Evolutionary conservation across 345 rosid genomes (phyloP).

Genomic region (Euphorbia lathyris): DNA sequence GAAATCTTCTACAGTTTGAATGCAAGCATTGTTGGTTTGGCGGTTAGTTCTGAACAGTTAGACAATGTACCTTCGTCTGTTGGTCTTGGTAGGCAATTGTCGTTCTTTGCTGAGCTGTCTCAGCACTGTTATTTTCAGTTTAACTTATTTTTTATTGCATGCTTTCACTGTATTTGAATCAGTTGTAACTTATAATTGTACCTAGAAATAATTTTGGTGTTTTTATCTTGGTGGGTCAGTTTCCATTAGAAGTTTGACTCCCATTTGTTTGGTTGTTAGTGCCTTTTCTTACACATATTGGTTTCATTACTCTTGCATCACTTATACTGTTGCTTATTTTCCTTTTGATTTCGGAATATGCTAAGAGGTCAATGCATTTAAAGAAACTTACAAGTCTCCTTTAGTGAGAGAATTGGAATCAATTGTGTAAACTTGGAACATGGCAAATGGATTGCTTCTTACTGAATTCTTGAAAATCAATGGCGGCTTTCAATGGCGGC

Average conservation of each 20-base stretch:
- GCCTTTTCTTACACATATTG: not conserved
- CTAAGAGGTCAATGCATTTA: not conserved
- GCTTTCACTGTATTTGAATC: not conserved
- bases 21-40: conserved; percentile 87
- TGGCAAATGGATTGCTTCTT: not conserved
- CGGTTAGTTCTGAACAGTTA: conserved; percentile 51
- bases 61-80: conserved; percentile 64
- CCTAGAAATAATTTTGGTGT: not conserved
- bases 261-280: not conserved
- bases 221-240: not conserved
- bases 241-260: not conserved
- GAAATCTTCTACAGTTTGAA: conserved; percentile 82
- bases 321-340: not conserved
- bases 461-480: not conserved
- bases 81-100: conserved; percentile 76
- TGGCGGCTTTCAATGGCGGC: not conserved
- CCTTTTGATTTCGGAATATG: not conserved
- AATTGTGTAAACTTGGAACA: not conserved
- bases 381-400: not conserved
- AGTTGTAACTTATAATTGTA: not conserved
- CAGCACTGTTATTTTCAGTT: conserved; percentile 3
- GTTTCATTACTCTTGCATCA: not conserved
- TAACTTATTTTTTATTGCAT: not conserved
- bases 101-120: not conserved
- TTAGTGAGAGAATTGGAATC: not conserved